phyloP scores from a whole-genome alignment of 345 rosid species.

The Corchorus olitorius region DNA sequence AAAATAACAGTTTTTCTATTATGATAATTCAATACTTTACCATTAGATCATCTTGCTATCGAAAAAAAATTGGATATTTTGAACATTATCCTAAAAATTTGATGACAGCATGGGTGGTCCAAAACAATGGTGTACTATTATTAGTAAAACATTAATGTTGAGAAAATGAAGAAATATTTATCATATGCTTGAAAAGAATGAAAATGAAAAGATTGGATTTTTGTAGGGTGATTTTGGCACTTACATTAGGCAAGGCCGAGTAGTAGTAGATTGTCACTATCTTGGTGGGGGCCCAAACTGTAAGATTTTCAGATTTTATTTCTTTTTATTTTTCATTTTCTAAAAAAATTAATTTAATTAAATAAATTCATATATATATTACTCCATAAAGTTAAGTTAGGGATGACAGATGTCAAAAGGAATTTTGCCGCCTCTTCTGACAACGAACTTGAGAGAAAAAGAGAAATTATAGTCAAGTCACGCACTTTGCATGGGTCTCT shows the following conservation, averaged over 20 bases:
- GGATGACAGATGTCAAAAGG: constrained; percentile 25
- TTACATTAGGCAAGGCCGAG: not conserved
- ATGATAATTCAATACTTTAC: too few relatives aligned
- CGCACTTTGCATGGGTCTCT: constrained; percentile 42
- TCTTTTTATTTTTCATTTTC: not conserved
- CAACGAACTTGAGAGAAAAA: constrained; percentile 7
- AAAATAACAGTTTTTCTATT: too few relatives aligned
- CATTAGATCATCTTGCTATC: too few relatives aligned
- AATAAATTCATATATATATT: too few relatives aligned
- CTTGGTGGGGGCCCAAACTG: not conserved
- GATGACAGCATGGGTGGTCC: too few relatives aligned
- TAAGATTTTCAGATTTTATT: not conserved
- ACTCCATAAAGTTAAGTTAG: not conserved
- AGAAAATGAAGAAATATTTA: not conserved
- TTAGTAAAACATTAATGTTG: not conserved
- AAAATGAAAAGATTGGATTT: not conserved
- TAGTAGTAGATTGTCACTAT: not conserved
- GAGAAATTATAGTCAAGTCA: not conserved
- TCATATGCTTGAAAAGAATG: not conserved
- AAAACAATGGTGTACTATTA: too few relatives aligned
- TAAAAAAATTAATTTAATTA: too few relatives aligned
- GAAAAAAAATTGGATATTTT: too few relatives aligned
- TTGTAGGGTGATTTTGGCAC: constrained; percentile 4
- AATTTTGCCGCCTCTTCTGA: constrained; percentile 32
- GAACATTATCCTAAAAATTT: too few relatives aligned